These are phyloP conservation scores for Hirschioporus abietinus DNA, from an alignment of 768 basidiomycete species.

Conservation along the genomic window DNA sequence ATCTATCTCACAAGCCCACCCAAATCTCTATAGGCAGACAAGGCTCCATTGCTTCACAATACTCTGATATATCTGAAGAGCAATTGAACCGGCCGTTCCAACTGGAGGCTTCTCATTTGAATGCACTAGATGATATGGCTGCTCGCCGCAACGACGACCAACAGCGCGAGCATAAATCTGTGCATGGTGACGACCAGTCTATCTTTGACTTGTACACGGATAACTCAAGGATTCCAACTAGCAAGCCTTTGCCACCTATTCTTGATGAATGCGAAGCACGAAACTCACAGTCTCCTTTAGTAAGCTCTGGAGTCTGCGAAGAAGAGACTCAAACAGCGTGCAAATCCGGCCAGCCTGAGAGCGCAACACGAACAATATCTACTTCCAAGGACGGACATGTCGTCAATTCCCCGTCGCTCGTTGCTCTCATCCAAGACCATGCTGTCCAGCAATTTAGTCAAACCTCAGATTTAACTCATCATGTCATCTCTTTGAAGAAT, in stretches of 20 bases:
- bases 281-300: neutral
- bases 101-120: constrained; percentile 16
- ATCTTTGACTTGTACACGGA: neutral
- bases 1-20: constrained; percentile 14
- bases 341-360: neutral
- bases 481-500: constrained; percentile 27
- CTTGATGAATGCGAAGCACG: neutral
- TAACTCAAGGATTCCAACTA: neutral
- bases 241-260: neutral
- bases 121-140: neutral
- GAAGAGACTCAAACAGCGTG: neutral
- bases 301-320: neutral
- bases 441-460: constrained; percentile 32
- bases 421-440: constrained; percentile 29
- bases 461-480: constrained; percentile 27
- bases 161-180: neutral
- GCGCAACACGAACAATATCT: too few species aligned
- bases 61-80: constrained; percentile 20
- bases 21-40: constrained; percentile 11
- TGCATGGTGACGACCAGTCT: neutral
- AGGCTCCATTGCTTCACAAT: constrained; percentile 19
- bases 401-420: constrained; percentile 23
- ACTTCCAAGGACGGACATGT: constrained; percentile 5
- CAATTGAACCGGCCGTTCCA: constrained; percentile 15
- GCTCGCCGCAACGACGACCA: neutral